Percentiles rank a stretch among this genome's conserved stretches.
These are phyloP conservation scores for Zygosaccharomyces kombuchaensis DNA, from an alignment of 805 yeast genomes.

Conservation along the genomic window DNA sequence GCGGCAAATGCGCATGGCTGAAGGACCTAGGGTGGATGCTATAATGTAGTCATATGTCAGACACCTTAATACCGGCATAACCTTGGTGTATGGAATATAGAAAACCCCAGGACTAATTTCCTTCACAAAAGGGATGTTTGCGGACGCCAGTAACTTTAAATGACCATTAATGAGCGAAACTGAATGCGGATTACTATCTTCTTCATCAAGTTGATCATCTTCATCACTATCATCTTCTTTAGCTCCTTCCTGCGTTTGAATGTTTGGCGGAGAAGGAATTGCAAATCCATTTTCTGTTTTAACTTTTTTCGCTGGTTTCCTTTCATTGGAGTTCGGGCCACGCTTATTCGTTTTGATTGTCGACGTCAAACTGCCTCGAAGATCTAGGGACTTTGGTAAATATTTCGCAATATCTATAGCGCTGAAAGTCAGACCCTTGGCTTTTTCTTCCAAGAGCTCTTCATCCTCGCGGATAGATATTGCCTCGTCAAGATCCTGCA, in stretches of 20 bases:
- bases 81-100: constrained; percentile 56
- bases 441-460: constrained; percentile 33
- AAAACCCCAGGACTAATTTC: constrained; percentile 54
- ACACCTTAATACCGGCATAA: constrained; percentile 45
- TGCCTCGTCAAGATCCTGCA: constrained; percentile 45
- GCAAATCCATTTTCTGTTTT: constrained; percentile 41
- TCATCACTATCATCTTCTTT: constrained; percentile 27
- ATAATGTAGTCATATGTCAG: constrained; percentile 53
- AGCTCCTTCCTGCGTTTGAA: constrained; percentile 26
- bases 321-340: constrained; percentile 26
- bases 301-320: constrained; percentile 34
- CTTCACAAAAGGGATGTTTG: constrained; percentile 54
- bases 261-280: constrained; percentile 30
- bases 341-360: constrained; percentile 39
- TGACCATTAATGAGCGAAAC: constrained; percentile 52
- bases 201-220: constrained; percentile 35
- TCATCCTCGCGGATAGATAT: constrained; percentile 25
- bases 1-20: constrained; percentile 68
- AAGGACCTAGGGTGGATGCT: constrained; percentile 57
- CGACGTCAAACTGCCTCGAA: constrained; percentile 44
- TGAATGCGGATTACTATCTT: constrained; percentile 31
- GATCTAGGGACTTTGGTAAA: constrained; percentile 41
- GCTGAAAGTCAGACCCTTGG: constrained; percentile 35
- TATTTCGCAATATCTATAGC: constrained; percentile 42
- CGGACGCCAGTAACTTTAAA: constrained; percentile 54